A percentile compares a stretch with the other conserved stretches of the same genome.
phyloP scores from a whole-genome alignment of 2,329 filamentous ascomycete species.

The Dactylellina drechsleri region DNA sequence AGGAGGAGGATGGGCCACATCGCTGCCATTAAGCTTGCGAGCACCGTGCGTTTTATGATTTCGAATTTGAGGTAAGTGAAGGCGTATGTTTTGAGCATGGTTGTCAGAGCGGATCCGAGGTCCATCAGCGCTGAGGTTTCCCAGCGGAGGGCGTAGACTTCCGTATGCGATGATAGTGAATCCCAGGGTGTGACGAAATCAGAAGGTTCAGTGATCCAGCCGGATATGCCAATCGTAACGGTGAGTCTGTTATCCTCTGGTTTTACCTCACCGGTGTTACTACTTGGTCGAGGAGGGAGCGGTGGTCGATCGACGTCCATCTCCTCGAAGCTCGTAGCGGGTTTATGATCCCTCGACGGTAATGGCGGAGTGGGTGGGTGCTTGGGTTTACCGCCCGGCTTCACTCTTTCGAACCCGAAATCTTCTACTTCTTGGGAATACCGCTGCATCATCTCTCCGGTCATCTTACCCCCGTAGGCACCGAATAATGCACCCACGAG shows the following conservation, averaged over 20 bases:
- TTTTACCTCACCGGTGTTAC: slow-evolving; percentile 4
- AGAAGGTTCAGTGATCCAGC: slow-evolving; percentile 78
- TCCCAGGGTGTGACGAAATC: slow-evolving; percentile 83
- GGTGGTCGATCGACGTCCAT: neutral
- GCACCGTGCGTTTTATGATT: slow-evolving; percentile 77
- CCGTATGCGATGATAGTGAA: slow-evolving; percentile 70
- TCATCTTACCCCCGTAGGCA: slow-evolving; percentile 86
- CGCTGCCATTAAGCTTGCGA: slow-evolving; percentile 74
- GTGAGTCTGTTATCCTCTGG: slow-evolving; percentile 68
- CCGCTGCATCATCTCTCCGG: slow-evolving; percentile 85
- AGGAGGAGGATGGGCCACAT: slow-evolving; percentile 76
- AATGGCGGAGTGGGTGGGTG: neutral
- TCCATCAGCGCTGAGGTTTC: slow-evolving; percentile 81
- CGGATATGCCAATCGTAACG: slow-evolving; percentile 83
- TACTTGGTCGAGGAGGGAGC: neutral
- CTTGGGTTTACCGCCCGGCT: slow-evolving; percentile 61
- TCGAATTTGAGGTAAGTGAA: slow-evolving; percentile 80
- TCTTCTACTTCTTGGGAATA: slow-evolving; percentile 87
- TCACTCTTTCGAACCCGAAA: slow-evolving; percentile 83
- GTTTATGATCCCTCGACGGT: neutral
- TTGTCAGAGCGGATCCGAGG: slow-evolving; percentile 79
- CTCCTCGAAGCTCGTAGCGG: slow-evolving; percentile 15
- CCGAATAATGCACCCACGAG: slow-evolving; percentile 88
- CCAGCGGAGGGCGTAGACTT: slow-evolving; percentile 76
- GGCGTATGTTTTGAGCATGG: slow-evolving; percentile 80